Percentiles rank a stretch among this genome's conserved stretches.
These are phyloP conservation scores for Fraxinus nigra DNA, from an alignment of 305 asterid species.

Conservation along the genomic window DNA sequence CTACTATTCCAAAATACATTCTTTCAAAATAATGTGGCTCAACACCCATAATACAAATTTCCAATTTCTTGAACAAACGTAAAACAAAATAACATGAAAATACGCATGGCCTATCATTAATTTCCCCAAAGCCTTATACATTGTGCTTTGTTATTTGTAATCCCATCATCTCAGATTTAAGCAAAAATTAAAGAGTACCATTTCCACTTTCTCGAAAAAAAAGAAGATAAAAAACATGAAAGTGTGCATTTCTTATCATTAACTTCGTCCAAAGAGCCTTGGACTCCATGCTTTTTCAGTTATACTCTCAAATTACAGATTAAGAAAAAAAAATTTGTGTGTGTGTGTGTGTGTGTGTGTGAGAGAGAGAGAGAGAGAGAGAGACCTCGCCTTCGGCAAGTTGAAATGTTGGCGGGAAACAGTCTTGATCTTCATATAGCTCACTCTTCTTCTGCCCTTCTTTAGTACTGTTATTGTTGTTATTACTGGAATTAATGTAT, in stretches of 20 bases:
- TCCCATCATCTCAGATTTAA: neutral
- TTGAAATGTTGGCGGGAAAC: constrained; percentile 25
- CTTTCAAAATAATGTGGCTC: too few species aligned
- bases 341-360: too few species aligned
- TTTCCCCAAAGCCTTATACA: neutral
- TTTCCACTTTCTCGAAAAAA: neutral
- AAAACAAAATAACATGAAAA: neutral
- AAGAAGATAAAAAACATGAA: neutral
- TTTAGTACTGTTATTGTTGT: constrained; percentile 1
- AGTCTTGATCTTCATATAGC: constrained; percentile 26
- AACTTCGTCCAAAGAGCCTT: neutral
- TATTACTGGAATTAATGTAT: constrained; percentile 11
- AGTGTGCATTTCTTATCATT: neutral
- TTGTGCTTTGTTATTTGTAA: neutral
- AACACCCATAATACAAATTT: neutral
- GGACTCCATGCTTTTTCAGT: constrained; percentile 16
- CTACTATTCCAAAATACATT: too few species aligned
- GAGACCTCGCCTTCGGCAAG: constrained; percentile 87
- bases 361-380: constrained; percentile 21
- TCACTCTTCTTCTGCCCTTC: constrained; percentile 29
- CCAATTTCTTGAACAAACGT: neutral
- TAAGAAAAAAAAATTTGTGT: neutral
- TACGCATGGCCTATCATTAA: neutral
- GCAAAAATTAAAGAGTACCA: neutral
- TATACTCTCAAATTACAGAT: constrained; percentile 4